A percentile compares a stretch with the other conserved stretches of the same genome.
Evolutionary conservation across 1,284 basidiomycete genomes (phyloP).

Genomic region (Schizophyllum commune): DNA sequence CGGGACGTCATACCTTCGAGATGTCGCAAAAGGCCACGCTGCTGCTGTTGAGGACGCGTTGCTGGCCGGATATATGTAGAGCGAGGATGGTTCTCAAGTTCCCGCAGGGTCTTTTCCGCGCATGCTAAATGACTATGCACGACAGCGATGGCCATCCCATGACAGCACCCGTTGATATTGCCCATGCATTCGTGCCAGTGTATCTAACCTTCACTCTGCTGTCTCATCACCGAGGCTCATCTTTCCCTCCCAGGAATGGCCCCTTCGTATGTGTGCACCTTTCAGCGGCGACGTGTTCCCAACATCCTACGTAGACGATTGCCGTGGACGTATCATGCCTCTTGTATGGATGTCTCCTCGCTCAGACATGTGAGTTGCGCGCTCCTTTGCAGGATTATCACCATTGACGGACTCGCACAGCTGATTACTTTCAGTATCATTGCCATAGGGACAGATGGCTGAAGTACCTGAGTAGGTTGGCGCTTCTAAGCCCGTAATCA

Average conservation of each 20-base stretch:
- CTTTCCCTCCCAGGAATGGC: not conserved
- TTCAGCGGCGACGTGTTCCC: not conserved
- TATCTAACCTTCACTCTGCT: not conserved
- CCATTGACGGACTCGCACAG: not conserved
- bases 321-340: slow-evolving; percentile 4
- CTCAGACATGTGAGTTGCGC: not conserved
- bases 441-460: not conserved
- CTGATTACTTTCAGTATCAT: not conserved
- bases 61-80: too few species aligned
- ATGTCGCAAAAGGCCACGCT: too few species aligned
- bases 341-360: slow-evolving; percentile 2
- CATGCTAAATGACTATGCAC: too few species aligned
- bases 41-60: too few species aligned
- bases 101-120: too few species aligned
- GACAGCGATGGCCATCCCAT: too few species aligned
- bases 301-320: not conserved
- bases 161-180: not conserved
- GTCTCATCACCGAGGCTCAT: not conserved
- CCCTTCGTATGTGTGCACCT: not conserved
- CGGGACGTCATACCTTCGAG: too few species aligned
- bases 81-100: too few species aligned
- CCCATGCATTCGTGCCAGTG: not conserved
- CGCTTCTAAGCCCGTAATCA: not conserved
- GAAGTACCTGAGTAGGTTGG: not conserved
- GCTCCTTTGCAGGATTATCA: not conserved